Percentiles rank a stretch among this genome's conserved stretches.
Conservation (phyloP, 345 rosid species). For the Salix udensis region DNA sequence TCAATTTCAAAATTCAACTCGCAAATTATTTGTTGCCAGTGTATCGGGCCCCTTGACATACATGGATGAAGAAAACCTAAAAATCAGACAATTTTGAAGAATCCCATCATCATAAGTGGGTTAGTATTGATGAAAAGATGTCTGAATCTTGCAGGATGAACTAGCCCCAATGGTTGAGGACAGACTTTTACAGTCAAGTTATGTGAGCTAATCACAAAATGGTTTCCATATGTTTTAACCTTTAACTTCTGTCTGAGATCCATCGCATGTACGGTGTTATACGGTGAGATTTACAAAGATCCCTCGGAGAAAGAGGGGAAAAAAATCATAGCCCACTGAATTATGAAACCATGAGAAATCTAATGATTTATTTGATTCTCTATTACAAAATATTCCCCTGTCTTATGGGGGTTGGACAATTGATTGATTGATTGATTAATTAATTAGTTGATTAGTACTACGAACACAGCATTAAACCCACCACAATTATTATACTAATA, state of each 20-base stretch:
- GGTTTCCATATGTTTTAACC: background rate
- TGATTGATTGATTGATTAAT: background rate
- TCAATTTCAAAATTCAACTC: background rate
- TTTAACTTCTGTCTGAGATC: background rate
- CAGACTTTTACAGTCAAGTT: background rate
- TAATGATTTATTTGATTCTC: background rate
- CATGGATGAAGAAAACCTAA: background rate
- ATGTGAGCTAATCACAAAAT: background rate
- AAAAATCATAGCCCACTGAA: background rate
- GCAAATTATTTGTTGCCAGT: background rate
- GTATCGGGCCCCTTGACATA: background rate
- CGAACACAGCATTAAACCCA: background rate
- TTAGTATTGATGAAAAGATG: background rate
- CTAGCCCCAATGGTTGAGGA: background rate
- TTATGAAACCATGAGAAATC: background rate
- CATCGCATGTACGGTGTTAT: background rate
- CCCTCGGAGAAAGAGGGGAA: background rate
- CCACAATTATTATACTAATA: background rate
- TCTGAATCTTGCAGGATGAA: background rate
- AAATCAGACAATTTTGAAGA: background rate
- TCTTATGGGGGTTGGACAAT: background rate
- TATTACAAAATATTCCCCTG: background rate
- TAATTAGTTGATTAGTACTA: background rate
- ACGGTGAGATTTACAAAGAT: background rate
- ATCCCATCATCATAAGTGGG: background rate